phyloP scores from a whole-genome alignment of 2,329 filamentous ascomycete genomes.

The Diaporthe amygdali region DNA sequence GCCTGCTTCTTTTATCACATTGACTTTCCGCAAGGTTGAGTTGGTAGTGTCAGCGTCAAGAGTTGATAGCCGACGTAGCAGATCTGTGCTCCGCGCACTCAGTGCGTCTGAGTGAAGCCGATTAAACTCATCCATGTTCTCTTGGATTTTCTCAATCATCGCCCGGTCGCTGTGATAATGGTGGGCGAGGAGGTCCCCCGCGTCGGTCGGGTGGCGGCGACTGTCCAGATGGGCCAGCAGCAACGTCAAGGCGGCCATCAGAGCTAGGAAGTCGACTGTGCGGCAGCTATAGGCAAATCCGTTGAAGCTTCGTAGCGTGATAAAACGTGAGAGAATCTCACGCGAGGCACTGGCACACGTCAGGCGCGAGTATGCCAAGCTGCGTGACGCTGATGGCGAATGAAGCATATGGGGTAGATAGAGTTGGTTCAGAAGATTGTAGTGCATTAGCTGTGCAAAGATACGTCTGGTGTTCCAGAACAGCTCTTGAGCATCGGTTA shows the following conservation, averaged over 20 bases:
- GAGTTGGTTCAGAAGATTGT: constrained; percentile 37
- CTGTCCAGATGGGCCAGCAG: constrained; percentile 41
- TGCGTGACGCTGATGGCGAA: neutral
- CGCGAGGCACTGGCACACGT: constrained; percentile 42
- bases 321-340: constrained; percentile 42
- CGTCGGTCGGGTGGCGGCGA: constrained; percentile 26
- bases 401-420: constrained; percentile 40
- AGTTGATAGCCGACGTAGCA: constrained; percentile 36
- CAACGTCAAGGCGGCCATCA: constrained; percentile 43
- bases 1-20: no score
- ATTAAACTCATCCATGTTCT: constrained; percentile 38
- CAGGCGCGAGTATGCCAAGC: constrained; percentile 35
- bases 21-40: no score
- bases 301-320: constrained; percentile 37
- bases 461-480: constrained; percentile 33
- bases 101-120: constrained; percentile 34
- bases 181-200: constrained; percentile 40
- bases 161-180: constrained; percentile 44
- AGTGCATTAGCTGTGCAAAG: constrained; percentile 37
- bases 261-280: constrained; percentile 41
- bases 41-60: no score
- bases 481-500: constrained; percentile 13
- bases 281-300: constrained; percentile 35
- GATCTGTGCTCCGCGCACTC: constrained; percentile 32
- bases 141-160: constrained; percentile 40